Evolutionary conservation across 306 rosid genomes (phyloP).

Genomic region (Hylodesmum podocarpum): DNA sequence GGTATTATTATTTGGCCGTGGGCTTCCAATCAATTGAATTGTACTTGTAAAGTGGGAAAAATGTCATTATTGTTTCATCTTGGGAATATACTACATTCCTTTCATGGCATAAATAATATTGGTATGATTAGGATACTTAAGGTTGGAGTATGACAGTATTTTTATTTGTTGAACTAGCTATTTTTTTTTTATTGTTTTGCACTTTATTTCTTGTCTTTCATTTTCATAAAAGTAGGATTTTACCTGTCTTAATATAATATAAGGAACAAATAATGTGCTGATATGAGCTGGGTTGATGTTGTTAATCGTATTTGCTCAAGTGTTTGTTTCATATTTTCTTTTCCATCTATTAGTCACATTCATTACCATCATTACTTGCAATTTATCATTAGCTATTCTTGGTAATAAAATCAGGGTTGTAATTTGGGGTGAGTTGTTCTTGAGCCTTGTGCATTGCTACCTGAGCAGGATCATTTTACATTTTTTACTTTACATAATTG

Average conservation of each 20-base stretch:
- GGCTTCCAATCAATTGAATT: background rate
- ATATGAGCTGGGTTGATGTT: slow-evolving; percentile 23
- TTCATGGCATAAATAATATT: background rate
- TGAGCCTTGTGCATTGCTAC: too few relatives aligned
- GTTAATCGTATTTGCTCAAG: background rate
- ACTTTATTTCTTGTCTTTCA: slow-evolving; percentile 25
- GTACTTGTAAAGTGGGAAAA: background rate
- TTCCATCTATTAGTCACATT: background rate
- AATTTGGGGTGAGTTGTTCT: slow-evolving; percentile 15
- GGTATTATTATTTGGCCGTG: background rate
- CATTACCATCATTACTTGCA: slow-evolving; percentile 1
- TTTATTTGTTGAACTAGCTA: background rate
- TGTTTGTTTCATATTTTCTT: slow-evolving; percentile 16
- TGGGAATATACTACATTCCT: background rate
- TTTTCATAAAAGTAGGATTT: background rate
- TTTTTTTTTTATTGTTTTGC: background rate
- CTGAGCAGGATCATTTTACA: too few relatives aligned
- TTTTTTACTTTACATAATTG: too few relatives aligned
- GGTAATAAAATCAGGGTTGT: background rate
- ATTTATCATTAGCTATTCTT: slow-evolving; percentile 17
- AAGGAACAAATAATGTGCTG: slow-evolving; percentile 5
- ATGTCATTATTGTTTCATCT: background rate
- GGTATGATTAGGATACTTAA: background rate
- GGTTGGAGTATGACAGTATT: slow-evolving; percentile 8
- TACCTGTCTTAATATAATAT: slow-evolving; percentile 4